phyloP scores from a whole-genome alignment of 352 stramenopile genomes.

The Lagenidium giganteum region DNA sequence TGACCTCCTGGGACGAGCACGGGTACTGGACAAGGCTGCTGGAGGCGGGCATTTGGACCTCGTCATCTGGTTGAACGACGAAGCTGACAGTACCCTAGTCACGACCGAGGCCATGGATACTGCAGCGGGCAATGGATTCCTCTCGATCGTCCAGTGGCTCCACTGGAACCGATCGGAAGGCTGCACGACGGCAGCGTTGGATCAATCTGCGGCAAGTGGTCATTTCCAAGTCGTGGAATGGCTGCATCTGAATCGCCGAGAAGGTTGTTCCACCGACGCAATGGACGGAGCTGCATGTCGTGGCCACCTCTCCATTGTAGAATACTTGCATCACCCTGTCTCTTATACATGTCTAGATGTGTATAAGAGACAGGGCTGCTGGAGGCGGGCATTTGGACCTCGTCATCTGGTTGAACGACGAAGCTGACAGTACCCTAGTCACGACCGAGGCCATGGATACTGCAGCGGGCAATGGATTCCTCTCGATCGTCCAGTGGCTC shows the following conservation, averaged over 20 bases:
- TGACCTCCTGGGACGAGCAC: too few species aligned
- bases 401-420: too few species aligned
- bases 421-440: constrained; percentile 24
- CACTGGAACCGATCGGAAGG: constrained; percentile 9
- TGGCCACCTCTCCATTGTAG: constrained; percentile 28
- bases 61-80: too few species aligned
- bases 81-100: too few species aligned
- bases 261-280: constrained; percentile 27
- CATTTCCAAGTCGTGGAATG: constrained; percentile 17
- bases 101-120: constrained; percentile 14
- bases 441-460: constrained; percentile 14
- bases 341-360: too few species aligned
- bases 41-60: constrained; percentile 23
- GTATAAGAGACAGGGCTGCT: too few species aligned
- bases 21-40: constrained; percentile 25
- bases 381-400: too few species aligned
- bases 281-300: constrained; percentile 29
- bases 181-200: constrained; percentile 10
- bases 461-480: constrained; percentile 2
- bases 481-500: constrained; percentile 14
- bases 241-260: constrained; percentile 21
- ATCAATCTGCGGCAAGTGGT: constrained; percentile 14
- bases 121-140: constrained; percentile 1
- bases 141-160: constrained; percentile 8
- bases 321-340: constrained; percentile 17